Conservation (phyloP, 371 early-diverging fungal genomes). For the Fennellomyces sp. region DNA sequence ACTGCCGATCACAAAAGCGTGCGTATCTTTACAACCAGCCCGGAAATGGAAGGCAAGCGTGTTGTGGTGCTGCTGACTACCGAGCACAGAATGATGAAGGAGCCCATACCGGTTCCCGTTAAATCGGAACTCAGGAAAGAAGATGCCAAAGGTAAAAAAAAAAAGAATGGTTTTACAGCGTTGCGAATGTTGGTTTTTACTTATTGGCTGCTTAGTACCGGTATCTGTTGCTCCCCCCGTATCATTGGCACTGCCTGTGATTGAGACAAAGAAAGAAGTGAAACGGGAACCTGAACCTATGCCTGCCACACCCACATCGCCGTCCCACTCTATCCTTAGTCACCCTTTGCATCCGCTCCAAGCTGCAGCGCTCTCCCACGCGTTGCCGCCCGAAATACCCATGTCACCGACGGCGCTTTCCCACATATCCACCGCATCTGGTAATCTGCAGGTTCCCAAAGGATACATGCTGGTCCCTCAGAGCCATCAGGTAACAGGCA, state of each 20-base stretch:
- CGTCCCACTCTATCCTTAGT: background rate
- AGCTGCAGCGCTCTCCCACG: background rate
- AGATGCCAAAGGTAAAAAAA: too few species aligned
- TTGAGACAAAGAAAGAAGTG: background rate
- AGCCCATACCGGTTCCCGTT: too few species aligned
- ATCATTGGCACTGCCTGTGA: background rate
- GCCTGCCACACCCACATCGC: background rate
- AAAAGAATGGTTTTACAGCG: too few species aligned
- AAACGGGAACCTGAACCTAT: background rate
- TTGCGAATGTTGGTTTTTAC: too few species aligned
- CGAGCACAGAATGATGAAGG: background rate
- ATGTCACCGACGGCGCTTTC: slow-evolving; percentile 3
- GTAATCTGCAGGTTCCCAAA: slow-evolving; percentile 33
- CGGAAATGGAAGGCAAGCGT: slow-evolving; percentile 43
- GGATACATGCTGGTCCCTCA: slow-evolving; percentile 52
- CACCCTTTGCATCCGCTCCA: slow-evolving; percentile 2
- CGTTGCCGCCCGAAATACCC: background rate
- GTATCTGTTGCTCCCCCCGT: too few species aligned
- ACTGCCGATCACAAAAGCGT: slow-evolving; percentile 26
- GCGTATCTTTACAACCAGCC: slow-evolving; percentile 35
- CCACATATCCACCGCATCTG: slow-evolving; percentile 7
- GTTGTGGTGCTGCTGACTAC: slow-evolving; percentile 27
- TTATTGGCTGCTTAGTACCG: too few species aligned
- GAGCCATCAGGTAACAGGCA: slow-evolving; percentile 41
- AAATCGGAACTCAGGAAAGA: too few species aligned